Evolutionary conservation across 495 filamentous ascomycete species (phyloP).

Genomic region (Chlorociboria aeruginascens): DNA sequence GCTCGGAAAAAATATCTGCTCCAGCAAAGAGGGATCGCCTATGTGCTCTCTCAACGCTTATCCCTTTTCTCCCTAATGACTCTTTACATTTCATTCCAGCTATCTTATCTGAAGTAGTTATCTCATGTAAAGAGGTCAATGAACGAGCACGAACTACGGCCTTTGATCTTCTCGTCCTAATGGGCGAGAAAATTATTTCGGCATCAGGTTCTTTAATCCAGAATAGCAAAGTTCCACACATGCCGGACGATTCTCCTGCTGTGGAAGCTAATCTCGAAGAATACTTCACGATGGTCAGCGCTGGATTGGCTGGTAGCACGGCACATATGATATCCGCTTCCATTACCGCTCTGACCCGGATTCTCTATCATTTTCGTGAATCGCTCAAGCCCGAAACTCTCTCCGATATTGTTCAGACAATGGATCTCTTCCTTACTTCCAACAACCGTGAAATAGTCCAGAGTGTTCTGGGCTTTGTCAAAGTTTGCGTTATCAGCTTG

Average conservation of each 20-base stretch:
- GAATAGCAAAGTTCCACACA: slow-evolving; percentile 73
- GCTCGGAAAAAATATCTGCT: slow-evolving; percentile 67
- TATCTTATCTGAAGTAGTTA: slow-evolving; percentile 83
- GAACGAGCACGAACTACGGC: slow-evolving; percentile 81
- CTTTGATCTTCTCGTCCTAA: slow-evolving; percentile 80
- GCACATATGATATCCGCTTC: slow-evolving; percentile 94
- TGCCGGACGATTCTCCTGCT: slow-evolving; percentile 66
- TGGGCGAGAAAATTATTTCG: slow-evolving; percentile 66
- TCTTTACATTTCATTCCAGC: slow-evolving; percentile 87
- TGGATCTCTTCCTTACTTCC: slow-evolving; percentile 87
- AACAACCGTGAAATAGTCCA: slow-evolving; percentile 95
- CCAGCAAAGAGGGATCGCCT: slow-evolving; percentile 79
- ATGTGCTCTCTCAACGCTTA: slow-evolving; percentile 62
- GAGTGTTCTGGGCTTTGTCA: slow-evolving; percentile 86
- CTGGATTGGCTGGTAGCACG: slow-evolving; percentile 78
- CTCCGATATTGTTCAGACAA: slow-evolving; percentile 73
- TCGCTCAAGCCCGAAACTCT: slow-evolving; percentile 41
- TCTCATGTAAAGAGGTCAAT: slow-evolving; percentile 93
- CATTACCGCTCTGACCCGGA: slow-evolving; percentile 80
- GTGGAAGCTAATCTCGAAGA: slow-evolving; percentile 76
- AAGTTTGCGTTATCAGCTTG: slow-evolving; percentile 82
- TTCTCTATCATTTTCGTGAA: slow-evolving; percentile 79
- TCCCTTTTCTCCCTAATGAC: slow-evolving; percentile 60
- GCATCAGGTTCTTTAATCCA: slow-evolving; percentile 60
- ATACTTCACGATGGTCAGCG: slow-evolving; percentile 96